Percentiles rank a stretch among this genome's conserved stretches.
These are phyloP conservation scores for Plantago ovata DNA, from an alignment of 257 asterid genomes.

Conservation along the genomic window DNA sequence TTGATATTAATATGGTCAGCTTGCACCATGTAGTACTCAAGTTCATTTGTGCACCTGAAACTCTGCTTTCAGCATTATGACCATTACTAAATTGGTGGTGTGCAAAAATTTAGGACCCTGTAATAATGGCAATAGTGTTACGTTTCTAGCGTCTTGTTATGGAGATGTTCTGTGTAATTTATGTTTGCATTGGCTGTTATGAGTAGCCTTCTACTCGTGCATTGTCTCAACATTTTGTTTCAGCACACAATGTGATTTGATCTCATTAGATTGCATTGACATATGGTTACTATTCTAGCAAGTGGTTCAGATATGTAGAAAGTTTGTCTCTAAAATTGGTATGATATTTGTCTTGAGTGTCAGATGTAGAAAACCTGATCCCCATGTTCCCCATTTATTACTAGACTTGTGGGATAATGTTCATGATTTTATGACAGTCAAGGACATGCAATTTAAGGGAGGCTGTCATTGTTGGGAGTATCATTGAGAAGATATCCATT, in stretches of 20 bases:
- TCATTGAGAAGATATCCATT: conserved; percentile 77
- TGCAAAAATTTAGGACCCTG: not conserved
- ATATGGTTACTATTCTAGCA: conserved; percentile 1
- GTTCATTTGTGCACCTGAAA: not conserved
- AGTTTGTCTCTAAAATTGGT: not conserved
- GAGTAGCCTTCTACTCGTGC: not conserved
- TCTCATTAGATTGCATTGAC: not conserved
- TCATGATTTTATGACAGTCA: conserved; percentile 46
- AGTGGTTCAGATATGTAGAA: not conserved
- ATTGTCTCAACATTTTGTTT: not conserved
- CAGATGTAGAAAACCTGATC: not conserved
- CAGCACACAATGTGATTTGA: not conserved
- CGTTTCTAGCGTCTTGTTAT: not conserved
- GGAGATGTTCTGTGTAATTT: not conserved
- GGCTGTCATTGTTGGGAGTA: conserved; percentile 86
- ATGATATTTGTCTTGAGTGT: conserved; percentile 3
- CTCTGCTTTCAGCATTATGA: not conserved
- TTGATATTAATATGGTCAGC: too few species aligned
- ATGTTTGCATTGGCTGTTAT: not conserved
- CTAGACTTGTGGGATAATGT: not conserved
- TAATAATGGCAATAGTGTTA: not conserved
- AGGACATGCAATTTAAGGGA: conserved; percentile 78
- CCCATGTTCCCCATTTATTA: conserved; percentile 1
- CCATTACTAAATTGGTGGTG: too few species aligned
- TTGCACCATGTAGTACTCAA: not conserved